Percentiles rank a stretch among this genome's conserved stretches.
phyloP scores from a whole-genome alignment of 305 asterid species.

The Fraxinus ornus region DNA sequence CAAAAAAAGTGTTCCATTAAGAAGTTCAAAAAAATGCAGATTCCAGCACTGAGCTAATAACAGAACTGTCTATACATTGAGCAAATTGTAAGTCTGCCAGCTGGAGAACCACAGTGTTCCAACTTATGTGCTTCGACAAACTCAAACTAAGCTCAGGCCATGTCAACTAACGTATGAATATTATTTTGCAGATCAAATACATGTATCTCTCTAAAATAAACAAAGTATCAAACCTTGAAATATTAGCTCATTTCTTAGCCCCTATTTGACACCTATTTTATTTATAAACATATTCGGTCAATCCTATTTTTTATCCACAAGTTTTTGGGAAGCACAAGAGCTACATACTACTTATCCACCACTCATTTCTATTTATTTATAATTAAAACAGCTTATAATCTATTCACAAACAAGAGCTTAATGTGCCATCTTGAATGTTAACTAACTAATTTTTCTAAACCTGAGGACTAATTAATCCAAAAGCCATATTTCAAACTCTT shows the following conservation, averaged over 20 bases:
- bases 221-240: not conserved
- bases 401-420: not conserved
- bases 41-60: constrained; percentile 3
- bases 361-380: not conserved
- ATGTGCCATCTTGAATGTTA: not conserved
- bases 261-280: not conserved
- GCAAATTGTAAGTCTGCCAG: constrained; percentile 10
- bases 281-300: not conserved
- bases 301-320: not conserved
- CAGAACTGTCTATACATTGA: constrained; percentile 1
- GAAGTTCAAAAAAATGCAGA: constrained; percentile 1
- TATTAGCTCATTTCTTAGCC: not conserved
- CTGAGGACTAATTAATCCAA: constrained; percentile 7
- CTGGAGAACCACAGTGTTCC: not conserved
- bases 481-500: constrained; percentile 11
- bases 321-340: not conserved
- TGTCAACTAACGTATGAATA: constrained; percentile 7
- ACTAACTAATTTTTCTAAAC: not conserved
- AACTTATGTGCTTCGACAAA: not conserved
- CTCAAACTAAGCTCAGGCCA: not conserved
- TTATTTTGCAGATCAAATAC: not conserved
- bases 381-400: not conserved
- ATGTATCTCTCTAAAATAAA: not conserved
- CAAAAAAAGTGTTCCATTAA: not conserved
- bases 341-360: not conserved